Conservation (phyloP, 2,329 filamentous ascomycete genomes). For the Mycocentrospora acerina region DNA sequence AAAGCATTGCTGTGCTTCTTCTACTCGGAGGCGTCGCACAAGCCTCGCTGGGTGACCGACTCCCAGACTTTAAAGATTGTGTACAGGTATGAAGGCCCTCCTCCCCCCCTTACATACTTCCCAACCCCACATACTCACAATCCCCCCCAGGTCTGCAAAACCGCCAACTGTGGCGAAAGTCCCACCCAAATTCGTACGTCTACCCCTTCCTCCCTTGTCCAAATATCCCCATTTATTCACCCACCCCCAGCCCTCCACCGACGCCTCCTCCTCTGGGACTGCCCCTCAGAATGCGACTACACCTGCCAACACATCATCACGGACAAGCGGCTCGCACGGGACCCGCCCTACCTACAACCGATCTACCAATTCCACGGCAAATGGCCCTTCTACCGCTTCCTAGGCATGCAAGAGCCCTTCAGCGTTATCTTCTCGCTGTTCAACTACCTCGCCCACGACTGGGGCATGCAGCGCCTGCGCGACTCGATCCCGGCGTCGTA, state of each 20-base stretch:
- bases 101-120: neutral
- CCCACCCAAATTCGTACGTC: constrained; percentile 68
- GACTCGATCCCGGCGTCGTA: constrained; percentile 71
- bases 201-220: constrained; percentile 4
- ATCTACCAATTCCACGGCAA: constrained; percentile 96
- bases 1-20: constrained; percentile 24
- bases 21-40: constrained; percentile 42
- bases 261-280: constrained; percentile 88
- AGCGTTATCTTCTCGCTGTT: constrained; percentile 90
- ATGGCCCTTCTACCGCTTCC: constrained; percentile 90
- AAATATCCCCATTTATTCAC: neutral
- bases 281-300: constrained; percentile 94
- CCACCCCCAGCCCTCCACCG: constrained; percentile 69
- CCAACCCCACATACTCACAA: constrained; percentile 14
- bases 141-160: constrained; percentile 67
- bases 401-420: constrained; percentile 94
- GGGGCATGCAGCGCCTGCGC: constrained; percentile 72
- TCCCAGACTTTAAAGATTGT: constrained; percentile 86
- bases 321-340: constrained; percentile 63
- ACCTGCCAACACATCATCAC: constrained; percentile 95
- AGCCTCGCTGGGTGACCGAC: constrained; percentile 79
- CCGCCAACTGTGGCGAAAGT: constrained; percentile 73
- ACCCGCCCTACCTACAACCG: constrained; percentile 63
- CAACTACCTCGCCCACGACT: constrained; percentile 83
- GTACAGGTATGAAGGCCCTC: constrained; percentile 64